Evolutionary conservation across 23 red algal genomes (phyloP).

Genomic region (Gracilaria domingensis): DNA sequence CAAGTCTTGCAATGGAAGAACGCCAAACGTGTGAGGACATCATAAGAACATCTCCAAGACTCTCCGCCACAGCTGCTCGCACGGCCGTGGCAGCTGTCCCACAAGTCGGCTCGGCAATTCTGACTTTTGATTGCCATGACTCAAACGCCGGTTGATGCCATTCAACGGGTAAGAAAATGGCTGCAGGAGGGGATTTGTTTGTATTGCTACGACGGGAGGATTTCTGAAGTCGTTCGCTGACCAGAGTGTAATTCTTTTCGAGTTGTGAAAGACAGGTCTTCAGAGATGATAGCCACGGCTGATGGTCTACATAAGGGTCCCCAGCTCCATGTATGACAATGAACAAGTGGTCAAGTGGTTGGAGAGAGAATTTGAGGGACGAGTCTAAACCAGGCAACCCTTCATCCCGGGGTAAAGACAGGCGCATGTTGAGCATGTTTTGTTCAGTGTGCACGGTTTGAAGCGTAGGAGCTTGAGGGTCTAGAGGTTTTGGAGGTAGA

Average conservation of each 20-base stretch:
- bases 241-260: slow-evolving; percentile 35
- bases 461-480: not conserved
- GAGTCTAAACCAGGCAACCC: slow-evolving; percentile 46
- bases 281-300: slow-evolving; percentile 57
- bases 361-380: slow-evolving; percentile 44
- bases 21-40: slow-evolving; percentile 58
- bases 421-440: not conserved
- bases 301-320: slow-evolving; percentile 63
- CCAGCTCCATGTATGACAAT: slow-evolving; percentile 54
- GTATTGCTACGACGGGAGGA: slow-evolving; percentile 30
- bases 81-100: slow-evolving; percentile 13
- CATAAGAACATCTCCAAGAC: slow-evolving; percentile 57
- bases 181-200: slow-evolving; percentile 1
- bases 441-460: not conserved
- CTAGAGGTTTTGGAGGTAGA: not conserved
- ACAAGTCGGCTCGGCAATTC: slow-evolving; percentile 30
- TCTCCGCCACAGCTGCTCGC: slow-evolving; percentile 51
- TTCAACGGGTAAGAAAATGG: slow-evolving; percentile 64
- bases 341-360: slow-evolving; percentile 56
- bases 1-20: slow-evolving; percentile 17
- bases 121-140: slow-evolving; percentile 56
- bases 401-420: slow-evolving; percentile 21
- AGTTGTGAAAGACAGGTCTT: slow-evolving; percentile 25
- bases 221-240: slow-evolving; percentile 33
- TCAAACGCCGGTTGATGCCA: slow-evolving; percentile 66